Percentiles rank a stretch among this genome's conserved stretches.
phyloP scores from a whole-genome alignment of 2,329 filamentous ascomycete genomes.

The Seiridium cupressi region DNA sequence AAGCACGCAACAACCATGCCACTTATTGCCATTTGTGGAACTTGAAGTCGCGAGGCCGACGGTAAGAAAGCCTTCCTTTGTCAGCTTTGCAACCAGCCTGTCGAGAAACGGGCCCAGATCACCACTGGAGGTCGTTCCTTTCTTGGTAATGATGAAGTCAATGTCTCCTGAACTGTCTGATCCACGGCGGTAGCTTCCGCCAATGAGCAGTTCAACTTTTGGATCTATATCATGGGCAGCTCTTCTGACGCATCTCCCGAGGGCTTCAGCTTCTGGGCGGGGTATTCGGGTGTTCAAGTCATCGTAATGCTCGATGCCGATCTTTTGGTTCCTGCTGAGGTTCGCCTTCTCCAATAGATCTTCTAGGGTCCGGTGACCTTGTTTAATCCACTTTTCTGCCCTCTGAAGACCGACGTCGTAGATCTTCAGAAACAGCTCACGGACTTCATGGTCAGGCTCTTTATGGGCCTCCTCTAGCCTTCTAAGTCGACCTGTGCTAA shows the following conservation, averaged over 20 bases:
- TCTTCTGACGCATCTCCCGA: constrained; percentile 63
- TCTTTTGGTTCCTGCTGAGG: constrained; percentile 66
- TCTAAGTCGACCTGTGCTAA: constrained; percentile 66
- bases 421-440: constrained; percentile 72
- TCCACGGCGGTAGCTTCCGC: constrained; percentile 84
- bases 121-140: constrained; percentile 47
- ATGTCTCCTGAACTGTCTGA: constrained; percentile 75
- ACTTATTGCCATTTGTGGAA: constrained; percentile 64
- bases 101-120: constrained; percentile 64
- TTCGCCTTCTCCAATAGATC: constrained; percentile 63
- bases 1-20: constrained; percentile 81
- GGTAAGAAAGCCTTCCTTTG: constrained; percentile 63
- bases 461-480: constrained; percentile 68
- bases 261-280: constrained; percentile 68
- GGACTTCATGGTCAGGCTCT: constrained; percentile 62
- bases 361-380: constrained; percentile 71
- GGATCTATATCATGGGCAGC: constrained; percentile 61
- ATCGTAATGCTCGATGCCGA: constrained; percentile 77
- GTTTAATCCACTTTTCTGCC: constrained; percentile 73
- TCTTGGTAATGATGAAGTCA: constrained; percentile 78
- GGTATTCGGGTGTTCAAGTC: constrained; percentile 81
- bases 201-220: constrained; percentile 67
- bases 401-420: constrained; percentile 74
- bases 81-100: constrained; percentile 61
- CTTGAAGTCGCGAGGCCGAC: constrained; percentile 61